Evolutionary conservation across 2,329 filamentous ascomycete species (phyloP).

Genomic region (Zymoseptoria brevis): DNA sequence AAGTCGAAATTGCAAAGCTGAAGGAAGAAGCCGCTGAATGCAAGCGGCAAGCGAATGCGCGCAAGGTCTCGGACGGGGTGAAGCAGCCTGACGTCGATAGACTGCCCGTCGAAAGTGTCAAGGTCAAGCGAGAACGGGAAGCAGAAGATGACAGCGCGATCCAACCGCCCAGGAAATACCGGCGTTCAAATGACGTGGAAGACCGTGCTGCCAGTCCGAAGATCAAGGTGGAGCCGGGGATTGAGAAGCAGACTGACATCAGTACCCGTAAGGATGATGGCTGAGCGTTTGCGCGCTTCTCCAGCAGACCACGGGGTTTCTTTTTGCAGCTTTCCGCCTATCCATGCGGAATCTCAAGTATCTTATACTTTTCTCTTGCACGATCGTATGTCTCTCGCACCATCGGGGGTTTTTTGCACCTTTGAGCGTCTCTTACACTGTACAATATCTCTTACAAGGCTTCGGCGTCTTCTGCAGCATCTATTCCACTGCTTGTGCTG

Average conservation of each 20-base stretch:
- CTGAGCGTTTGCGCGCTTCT: background rate
- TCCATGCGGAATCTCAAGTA: background rate
- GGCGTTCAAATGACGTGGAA: background rate
- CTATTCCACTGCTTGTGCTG: background rate
- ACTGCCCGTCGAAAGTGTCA: background rate
- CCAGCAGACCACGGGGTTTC: background rate
- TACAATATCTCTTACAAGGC: background rate
- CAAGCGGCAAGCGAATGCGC: background rate
- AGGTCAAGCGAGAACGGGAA: background rate
- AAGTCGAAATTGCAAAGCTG: background rate
- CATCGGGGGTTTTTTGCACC: background rate
- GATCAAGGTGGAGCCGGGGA: background rate
- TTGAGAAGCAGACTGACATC: background rate
- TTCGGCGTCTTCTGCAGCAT: background rate
- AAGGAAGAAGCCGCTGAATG: background rate
- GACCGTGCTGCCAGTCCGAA: background rate
- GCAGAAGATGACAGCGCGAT: background rate
- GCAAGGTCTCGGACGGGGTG: background rate
- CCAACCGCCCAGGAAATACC: background rate
- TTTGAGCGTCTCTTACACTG: background rate
- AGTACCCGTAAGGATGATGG: too few species aligned
- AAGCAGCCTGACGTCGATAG: background rate
- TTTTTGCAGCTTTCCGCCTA: background rate
- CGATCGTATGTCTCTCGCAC: background rate
- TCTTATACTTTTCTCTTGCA: background rate